Conservation (phyloP, 2,329 filamentous ascomycete species). For the Aspergillus sp. region DNA sequence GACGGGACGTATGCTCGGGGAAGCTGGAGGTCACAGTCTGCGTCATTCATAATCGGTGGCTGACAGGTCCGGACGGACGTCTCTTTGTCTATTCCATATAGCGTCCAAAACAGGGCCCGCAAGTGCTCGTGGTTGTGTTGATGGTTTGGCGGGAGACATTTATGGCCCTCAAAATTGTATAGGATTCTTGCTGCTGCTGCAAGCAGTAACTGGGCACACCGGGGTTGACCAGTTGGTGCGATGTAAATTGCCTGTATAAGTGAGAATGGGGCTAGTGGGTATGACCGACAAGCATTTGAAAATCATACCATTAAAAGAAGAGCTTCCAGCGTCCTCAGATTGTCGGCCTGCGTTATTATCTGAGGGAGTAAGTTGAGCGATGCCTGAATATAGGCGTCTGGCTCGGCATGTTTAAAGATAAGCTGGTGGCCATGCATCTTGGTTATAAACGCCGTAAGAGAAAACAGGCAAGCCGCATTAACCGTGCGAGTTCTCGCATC, state of each 20-base stretch:
- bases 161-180: constrained; percentile 20
- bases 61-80: constrained; percentile 20
- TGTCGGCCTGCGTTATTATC: constrained; percentile 18
- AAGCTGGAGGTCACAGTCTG: constrained; percentile 22
- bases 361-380: constrained; percentile 19
- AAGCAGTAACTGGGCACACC: constrained; percentile 21
- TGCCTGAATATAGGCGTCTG: constrained; percentile 20
- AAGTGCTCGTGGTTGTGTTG: constrained; percentile 10
- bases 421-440: constrained; percentile 20
- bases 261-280: too few species aligned
- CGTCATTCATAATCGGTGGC: constrained; percentile 23
- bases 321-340: constrained; percentile 22
- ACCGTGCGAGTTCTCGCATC: constrained; percentile 7
- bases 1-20: constrained; percentile 18
- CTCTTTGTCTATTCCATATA: constrained; percentile 25
- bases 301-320: constrained; percentile 21
- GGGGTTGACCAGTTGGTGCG: constrained; percentile 21
- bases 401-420: constrained; percentile 18
- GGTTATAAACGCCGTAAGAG: constrained; percentile 25
- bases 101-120: constrained; percentile 25
- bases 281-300: not conserved
- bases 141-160: not conserved
- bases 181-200: constrained; percentile 22
- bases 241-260: constrained; percentile 19
- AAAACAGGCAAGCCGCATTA: constrained; percentile 19